A percentile compares a stretch with the other conserved stretches of the same genome.
Evolutionary conservation across 164 flowering plant genomes (phyloP).

Genomic region (Warburgia ugandensis): DNA sequence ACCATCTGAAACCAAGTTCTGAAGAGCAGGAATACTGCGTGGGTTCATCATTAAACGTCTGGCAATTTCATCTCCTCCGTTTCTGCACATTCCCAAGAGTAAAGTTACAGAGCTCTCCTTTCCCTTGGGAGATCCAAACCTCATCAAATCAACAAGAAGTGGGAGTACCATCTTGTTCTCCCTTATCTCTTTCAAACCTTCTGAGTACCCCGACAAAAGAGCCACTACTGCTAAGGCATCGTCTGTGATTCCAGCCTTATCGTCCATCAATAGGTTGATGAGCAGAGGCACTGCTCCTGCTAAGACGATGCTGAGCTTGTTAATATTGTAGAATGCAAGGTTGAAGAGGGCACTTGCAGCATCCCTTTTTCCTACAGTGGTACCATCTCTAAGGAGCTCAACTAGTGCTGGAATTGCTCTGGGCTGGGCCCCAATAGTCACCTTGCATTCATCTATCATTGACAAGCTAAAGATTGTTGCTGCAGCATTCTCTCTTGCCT

Average conservation of each 20-base stretch:
- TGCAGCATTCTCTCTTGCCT: slow-evolving; percentile 83
- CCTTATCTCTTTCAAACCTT: slow-evolving; percentile 48
- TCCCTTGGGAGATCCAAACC: slow-evolving; percentile 64
- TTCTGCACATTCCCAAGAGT: slow-evolving; percentile 58
- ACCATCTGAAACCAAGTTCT: slow-evolving; percentile 42
- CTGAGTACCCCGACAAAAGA: slow-evolving; percentile 32
- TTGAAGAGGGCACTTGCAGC: slow-evolving; percentile 69
- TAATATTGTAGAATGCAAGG: slow-evolving; percentile 40
- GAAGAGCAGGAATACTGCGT: slow-evolving; percentile 50
- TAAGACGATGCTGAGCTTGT: slow-evolving; percentile 33
- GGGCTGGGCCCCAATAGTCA: slow-evolving; percentile 46
- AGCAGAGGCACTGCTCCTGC: slow-evolving; percentile 64
- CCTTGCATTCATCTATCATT: slow-evolving; percentile 51
- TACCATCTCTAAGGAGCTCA: slow-evolving; percentile 54
- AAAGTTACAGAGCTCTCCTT: slow-evolving; percentile 60
- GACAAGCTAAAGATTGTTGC: slow-evolving; percentile 71
- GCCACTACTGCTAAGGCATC: slow-evolving; percentile 53
- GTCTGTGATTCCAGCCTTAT: slow-evolving; percentile 62
- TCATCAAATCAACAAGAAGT: slow-evolving; percentile 46
- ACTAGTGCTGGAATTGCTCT: slow-evolving; percentile 52
- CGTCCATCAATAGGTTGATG: slow-evolving; percentile 45
- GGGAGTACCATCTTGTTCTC: slow-evolving; percentile 36
- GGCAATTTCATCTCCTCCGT: slow-evolving; percentile 53
- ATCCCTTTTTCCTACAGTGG: slow-evolving; percentile 57
- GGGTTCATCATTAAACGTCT: slow-evolving; percentile 46